These are phyloP conservation scores for Fusarium sp. DNA, from an alignment of 2,329 filamentous ascomycete genomes.

Conservation along the genomic window DNA sequence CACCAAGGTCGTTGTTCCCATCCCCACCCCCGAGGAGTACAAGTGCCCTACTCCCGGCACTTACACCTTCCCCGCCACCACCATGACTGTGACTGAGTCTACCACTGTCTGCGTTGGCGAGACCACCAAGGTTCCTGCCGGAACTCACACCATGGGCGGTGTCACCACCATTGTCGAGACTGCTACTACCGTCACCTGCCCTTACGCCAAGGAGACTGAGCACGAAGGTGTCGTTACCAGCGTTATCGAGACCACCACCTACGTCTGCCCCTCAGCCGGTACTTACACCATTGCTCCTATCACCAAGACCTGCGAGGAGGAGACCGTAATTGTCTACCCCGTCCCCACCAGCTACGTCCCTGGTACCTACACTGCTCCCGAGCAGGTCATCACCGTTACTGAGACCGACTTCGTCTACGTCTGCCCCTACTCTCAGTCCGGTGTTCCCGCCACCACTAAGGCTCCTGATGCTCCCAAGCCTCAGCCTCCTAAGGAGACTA, in stretches of 20 bases:
- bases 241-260: conserved; percentile 76
- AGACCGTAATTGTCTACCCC: conserved; percentile 72
- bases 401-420: conserved; percentile 75
- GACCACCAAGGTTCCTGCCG: conserved; percentile 70
- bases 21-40: conserved; percentile 66
- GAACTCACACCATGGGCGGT: conserved; percentile 77
- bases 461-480: conserved; percentile 36
- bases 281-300: conserved; percentile 80
- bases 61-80: conserved; percentile 82
- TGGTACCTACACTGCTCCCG: conserved; percentile 79
- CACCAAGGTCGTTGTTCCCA: conserved; percentile 57
- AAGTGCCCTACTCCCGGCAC: conserved; percentile 74
- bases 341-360: conserved; percentile 73
- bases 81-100: conserved; percentile 73
- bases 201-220: conserved; percentile 74
- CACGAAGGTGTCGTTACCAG: conserved; percentile 70
- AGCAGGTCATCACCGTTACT: conserved; percentile 75
- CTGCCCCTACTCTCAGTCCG: conserved; percentile 73
- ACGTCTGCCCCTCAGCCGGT: conserved; percentile 78
- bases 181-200: conserved; percentile 76
- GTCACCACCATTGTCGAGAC: conserved; percentile 77
- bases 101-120: conserved; percentile 75
- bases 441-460: conserved; percentile 48
- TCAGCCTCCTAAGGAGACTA: conserved; percentile 41
- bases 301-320: conserved; percentile 69